Percentiles rank a stretch among this genome's conserved stretches.
phyloP scores from a whole-genome alignment of 495 filamentous ascomycete species.

The Amphirosellinia nigrospora region DNA sequence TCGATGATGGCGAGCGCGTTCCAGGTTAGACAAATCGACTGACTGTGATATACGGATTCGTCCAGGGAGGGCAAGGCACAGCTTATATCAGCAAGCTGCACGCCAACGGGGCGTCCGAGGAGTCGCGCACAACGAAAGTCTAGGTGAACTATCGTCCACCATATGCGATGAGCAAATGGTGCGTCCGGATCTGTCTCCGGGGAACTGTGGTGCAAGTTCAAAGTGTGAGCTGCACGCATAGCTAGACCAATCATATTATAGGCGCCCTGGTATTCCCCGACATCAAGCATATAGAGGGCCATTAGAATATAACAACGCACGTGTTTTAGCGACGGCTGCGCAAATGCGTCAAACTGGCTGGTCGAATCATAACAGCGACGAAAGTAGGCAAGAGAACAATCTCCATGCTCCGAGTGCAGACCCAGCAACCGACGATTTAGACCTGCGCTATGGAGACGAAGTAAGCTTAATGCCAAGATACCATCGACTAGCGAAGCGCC shows the following conservation, averaged over 20 bases:
- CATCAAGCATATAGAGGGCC: background rate
- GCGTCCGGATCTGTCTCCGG: conserved; percentile 19
- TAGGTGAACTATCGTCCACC: conserved; percentile 45
- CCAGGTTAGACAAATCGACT: conserved; percentile 36
- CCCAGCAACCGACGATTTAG: conserved; percentile 37
- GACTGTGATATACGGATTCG: conserved; percentile 30
- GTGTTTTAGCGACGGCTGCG: conserved; percentile 30
- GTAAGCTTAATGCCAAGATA: conserved; percentile 35
- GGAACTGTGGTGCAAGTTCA: conserved; percentile 33
- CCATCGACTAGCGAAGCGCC: conserved; percentile 36
- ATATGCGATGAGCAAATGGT: conserved; percentile 31
- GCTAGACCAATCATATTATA: conserved; percentile 45
- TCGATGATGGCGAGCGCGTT: conserved; percentile 34
- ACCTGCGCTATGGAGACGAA: conserved; percentile 35
- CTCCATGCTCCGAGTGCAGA: conserved; percentile 34
- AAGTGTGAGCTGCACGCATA: conserved; percentile 39
- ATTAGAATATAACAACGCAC: conserved; percentile 39
- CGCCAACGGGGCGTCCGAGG: conserved; percentile 36
- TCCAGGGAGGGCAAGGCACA: background rate
- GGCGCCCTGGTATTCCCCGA: conserved; percentile 36
- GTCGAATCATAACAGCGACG: conserved; percentile 35
- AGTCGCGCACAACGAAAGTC: conserved; percentile 45
- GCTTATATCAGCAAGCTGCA: conserved; percentile 29
- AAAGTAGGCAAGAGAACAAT: conserved; percentile 37
- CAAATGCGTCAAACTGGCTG: conserved; percentile 30